Evolutionary conservation across 305 asterid species (phyloP), one percentile per base, ranked within the genome.

Genomic region (Fraxinus floribunda): DNA sequence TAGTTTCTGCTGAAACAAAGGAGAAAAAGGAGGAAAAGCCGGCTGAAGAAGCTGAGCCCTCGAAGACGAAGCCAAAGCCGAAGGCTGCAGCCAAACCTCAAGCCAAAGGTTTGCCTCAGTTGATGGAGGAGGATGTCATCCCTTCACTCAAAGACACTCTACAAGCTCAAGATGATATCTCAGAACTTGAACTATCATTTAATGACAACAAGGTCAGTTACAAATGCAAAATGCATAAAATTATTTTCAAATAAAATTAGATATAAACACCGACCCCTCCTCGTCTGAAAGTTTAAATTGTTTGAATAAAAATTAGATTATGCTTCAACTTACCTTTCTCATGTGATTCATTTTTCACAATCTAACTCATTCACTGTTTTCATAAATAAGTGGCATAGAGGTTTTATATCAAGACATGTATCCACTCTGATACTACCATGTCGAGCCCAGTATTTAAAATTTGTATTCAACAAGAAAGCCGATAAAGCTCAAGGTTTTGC

Each of bases 61-160:
- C 78, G n/a, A 84, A 85, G 75, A 66, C 78, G n/a, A 84, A 85
- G 75, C 80, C 91, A 5, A 91, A 88, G 84, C 84, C 93, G 15
- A 91, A 87, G 73, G 78, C 92, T 34, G 91, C 93, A 74, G 90
- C 93, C 46, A 92, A 93, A 89, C 97, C 97, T 79, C 90, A 93
- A 0, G 86, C 72, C 34, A 93, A 94, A 84, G 75, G 94, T 78
- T 86, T 94, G 83, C 94, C 94, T 49, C 89, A 89, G 92, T 79
- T 94, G 88, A 92, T 93, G 98, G 92, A 88, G 16, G 98, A 94
- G 46, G 97, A 93, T 60, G 91, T 94, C 34, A 94, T 93, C 85
- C 98, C 98, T 75, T 82, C 93, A 72, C 89, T 93, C 75, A 89
- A 68, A 84, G n/a, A 83, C 44, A 93, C 84, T 74, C 86, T 94